Percentiles rank a stretch among this genome's conserved stretches.
These are phyloP conservation scores for Collariella sp. DNA, from an alignment of 495 filamentous ascomycete genomes.

Conservation along the genomic window DNA sequence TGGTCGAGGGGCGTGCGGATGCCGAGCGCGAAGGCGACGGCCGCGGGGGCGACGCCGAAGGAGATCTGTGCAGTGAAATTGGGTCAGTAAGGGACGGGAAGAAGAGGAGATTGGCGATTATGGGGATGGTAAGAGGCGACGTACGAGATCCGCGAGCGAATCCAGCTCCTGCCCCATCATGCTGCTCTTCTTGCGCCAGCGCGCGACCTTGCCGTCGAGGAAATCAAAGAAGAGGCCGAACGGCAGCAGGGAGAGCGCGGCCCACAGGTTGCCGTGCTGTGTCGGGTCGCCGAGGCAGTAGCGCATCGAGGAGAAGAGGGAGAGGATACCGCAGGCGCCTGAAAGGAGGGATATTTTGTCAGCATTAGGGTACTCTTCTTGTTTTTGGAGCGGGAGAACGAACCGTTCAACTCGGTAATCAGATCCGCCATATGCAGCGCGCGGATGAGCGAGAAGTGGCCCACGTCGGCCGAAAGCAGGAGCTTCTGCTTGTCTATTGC, in stretches of 20 bases:
- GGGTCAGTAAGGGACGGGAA: not conserved
- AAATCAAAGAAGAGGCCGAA: constrained; percentile 97
- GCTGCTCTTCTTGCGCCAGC: constrained; percentile 91
- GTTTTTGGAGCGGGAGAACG: not conserved
- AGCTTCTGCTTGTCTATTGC: constrained; percentile 78
- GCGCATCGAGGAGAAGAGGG: constrained; percentile 89
- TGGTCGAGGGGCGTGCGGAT: constrained; percentile 82
- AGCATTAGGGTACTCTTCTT: not conserved
- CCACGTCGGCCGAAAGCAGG: constrained; percentile 65
- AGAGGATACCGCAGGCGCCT: constrained; percentile 84
- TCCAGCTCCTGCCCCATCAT: constrained; percentile 98
- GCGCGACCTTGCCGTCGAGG: constrained; percentile 92
- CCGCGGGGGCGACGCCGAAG: constrained; percentile 86
- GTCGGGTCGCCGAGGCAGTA: constrained; percentile 75
- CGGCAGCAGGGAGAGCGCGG: constrained; percentile 80
- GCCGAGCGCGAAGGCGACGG: constrained; percentile 80
- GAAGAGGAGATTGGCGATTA: not conserved
- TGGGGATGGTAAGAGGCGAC: not conserved
- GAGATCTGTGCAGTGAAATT: constrained; percentile 83
- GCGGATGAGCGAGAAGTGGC: constrained; percentile 61
- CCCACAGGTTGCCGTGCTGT: constrained; percentile 59
- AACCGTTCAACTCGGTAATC: constrained; percentile 93
- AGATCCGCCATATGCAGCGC: constrained; percentile 90
- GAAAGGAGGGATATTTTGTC: not conserved
- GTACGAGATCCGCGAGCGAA: constrained; percentile 92